phyloP scores from a whole-genome alignment of 2,329 filamentous ascomycete genomes.

The Ophiosphaerella herpotricha region DNA sequence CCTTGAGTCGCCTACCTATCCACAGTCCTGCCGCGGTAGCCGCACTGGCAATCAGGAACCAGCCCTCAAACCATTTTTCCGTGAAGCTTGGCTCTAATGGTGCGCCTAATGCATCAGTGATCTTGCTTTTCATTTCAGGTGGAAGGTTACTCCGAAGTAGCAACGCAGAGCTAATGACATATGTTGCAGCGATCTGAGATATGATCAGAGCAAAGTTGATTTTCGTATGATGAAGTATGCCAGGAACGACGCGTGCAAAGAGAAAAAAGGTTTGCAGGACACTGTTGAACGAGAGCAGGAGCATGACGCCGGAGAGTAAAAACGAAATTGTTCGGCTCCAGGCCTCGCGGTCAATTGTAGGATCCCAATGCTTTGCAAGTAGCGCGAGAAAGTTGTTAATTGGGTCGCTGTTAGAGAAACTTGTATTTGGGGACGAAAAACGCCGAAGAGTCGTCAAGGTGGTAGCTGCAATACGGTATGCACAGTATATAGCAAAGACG shows the following conservation, averaged over 20 bases:
- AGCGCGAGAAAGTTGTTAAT: constrained; percentile 83
- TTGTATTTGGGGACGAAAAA: constrained; percentile 52
- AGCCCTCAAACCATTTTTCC: constrained; percentile 84
- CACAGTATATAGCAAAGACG: constrained; percentile 78
- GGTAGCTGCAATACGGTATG: constrained; percentile 80
- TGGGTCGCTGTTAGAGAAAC: constrained; percentile 75
- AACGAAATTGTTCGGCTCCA: constrained; percentile 89
- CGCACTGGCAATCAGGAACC: constrained; percentile 74
- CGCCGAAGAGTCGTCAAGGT: constrained; percentile 70
- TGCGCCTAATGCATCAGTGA: constrained; percentile 76
- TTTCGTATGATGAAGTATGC: constrained; percentile 73
- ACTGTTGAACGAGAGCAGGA: constrained; percentile 78
- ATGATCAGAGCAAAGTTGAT: constrained; percentile 80
- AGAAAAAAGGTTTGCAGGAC: constrained; percentile 85
- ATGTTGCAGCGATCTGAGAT: constrained; percentile 80
- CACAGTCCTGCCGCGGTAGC: constrained; percentile 74
- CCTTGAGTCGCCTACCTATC: constrained; percentile 67
- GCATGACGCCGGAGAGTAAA: constrained; percentile 78
- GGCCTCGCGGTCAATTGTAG: constrained; percentile 76
- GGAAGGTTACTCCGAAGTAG: constrained; percentile 80
- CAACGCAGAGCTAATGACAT: constrained; percentile 80
- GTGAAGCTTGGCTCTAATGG: constrained; percentile 74
- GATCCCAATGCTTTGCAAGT: constrained; percentile 82
- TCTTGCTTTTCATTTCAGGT: constrained; percentile 73
- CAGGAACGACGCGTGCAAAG: constrained; percentile 74